phyloP scores from a whole-genome alignment of 2,329 filamentous ascomycete species.

The Alternaria novae-zelandiae region DNA sequence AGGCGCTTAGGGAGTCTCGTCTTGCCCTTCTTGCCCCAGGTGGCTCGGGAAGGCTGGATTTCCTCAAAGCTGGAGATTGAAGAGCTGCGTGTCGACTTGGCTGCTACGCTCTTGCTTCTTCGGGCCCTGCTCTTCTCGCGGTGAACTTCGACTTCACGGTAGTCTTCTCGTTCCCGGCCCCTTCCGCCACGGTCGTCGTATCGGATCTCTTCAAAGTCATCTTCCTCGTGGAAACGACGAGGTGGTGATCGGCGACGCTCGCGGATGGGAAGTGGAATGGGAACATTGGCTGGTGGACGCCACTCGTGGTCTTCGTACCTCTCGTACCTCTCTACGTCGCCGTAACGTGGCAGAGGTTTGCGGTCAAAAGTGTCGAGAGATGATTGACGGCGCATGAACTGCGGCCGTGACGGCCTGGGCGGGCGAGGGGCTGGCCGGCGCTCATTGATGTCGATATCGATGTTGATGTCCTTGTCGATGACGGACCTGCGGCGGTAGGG shows the following conservation, averaged over 20 bases:
- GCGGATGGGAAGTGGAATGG: conserved; percentile 68
- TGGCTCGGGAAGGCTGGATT: conserved; percentile 40
- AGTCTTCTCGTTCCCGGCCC: conserved; percentile 50
- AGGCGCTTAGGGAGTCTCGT: conserved; percentile 84
- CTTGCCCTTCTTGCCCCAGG: conserved; percentile 72
- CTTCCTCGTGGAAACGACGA: conserved; percentile 69
- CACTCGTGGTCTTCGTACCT: conserved; percentile 56
- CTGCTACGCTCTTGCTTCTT: conserved; percentile 39
- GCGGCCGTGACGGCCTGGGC: conserved; percentile 71
- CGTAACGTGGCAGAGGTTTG: conserved; percentile 65
- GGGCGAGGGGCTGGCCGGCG: conserved; percentile 52
- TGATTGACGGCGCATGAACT: conserved; percentile 79
- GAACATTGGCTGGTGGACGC: conserved; percentile 70
- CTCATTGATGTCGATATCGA: conserved; percentile 47
- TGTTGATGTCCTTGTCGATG: conserved; percentile 62
- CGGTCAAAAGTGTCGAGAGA: conserved; percentile 91
- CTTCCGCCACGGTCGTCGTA: conserved; percentile 38
- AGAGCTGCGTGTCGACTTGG: conserved; percentile 44
- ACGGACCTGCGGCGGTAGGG: conserved; percentile 66
- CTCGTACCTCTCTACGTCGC: conserved; percentile 59
- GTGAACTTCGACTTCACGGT: conserved; percentile 57
- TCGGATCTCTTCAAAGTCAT: conserved; percentile 66
- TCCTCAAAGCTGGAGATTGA: conserved; percentile 53
- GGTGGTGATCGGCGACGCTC: conserved; percentile 56
- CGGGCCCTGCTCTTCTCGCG: conserved; percentile 51